Evolutionary conservation across 805 yeast species (phyloP), one percentile per base, ranked within the genome.

Genomic region (Hanseniaspora vineae): DNA sequence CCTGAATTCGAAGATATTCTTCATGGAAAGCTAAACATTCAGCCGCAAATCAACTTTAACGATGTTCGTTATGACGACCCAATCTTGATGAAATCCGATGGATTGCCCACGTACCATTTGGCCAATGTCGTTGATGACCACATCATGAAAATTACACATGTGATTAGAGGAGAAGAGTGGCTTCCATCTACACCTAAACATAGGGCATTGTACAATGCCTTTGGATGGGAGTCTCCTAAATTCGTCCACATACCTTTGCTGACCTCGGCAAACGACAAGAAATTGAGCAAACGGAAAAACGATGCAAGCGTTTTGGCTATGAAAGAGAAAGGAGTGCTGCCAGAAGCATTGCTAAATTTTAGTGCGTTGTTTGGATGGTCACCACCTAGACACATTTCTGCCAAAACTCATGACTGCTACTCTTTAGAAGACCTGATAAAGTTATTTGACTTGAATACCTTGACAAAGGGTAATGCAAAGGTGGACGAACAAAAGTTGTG

Each of bases 141-240:
- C 61, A 66, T 84, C 44, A 92, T 92, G 98, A 64, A 78, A 43
- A 84, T 92, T 42, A 84, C 96, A 0, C 97, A 92, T 64, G 98
- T 92, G 9, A 79, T 92, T 5, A 72, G 99, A 54, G 99, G 99
- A 33, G 98, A 92, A 59, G 98, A 92, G 62, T 92, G 99, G 98
- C 67, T 92, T 11, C 84, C 95, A 1, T 86, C 97, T 0, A 92
- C 98, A 0, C 96, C 97, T 2, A 90, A 89, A 56, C 98, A 92
- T 58, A 72, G 88, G 43, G 90, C 96, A 0, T 62, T 92, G 46
- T 94, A 92, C 60, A 56, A 73, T 15, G 95, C 96, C 0, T 81
- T 90, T 59, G 86, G 84, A 0, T 90, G 97, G 97, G 53, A 58
- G 0, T 77, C 83, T 1, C 98, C 99, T 0, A 58, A 71, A 17